Base-by-base conservation (phyloP, 225 moss, liverwort and hornwort species). In the Asterella californica region DNA sequence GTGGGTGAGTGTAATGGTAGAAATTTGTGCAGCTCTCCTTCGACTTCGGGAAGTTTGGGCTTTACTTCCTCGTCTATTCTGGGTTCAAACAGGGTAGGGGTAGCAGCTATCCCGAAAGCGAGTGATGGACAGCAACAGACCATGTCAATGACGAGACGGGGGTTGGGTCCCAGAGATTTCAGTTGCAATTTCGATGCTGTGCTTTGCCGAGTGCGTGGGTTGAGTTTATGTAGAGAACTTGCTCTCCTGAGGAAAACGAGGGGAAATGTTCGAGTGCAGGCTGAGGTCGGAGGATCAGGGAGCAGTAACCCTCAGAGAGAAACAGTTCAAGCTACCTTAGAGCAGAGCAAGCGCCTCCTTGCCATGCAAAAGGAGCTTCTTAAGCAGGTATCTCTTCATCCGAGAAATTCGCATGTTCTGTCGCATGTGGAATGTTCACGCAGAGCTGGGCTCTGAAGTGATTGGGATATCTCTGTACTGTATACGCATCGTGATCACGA, bases 341-440 rank as follows among this genome's bases (percentile, higher is more conserved):
- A 88, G 47, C 88, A 93, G 78, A 91, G 88, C 79, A 86, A 88
- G 79, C 86, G 84, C 57, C 82, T 93, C 64, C 85, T 90, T 60
- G 89, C 91, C 61, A 90, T 89, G 89, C 93, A 93, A 88, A 91
- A 85, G 82, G 85, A 90, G 75, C 79, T 93, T 48, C 89, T 91
- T 2, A 77, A 91, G 74, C 91, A 92, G 91, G 92, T 92, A 53
- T 49, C 7, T 27, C 30, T 50, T 73, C 50, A n/a, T 30, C 15
- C 30, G 22, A 73, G 12, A 67, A 67, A 15, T 11, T 50, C 50
- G 5, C 49, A 50, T 29, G 15, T 30, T 50, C 24, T 15, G 25
- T 36, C 11, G 42, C 10, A 46, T 22, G 2, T 1, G 14, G 3
- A 12, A 12, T 32, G 30, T 33, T 7, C 32, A 17, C 34, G 37